Evolutionary conservation across 2,329 filamentous ascomycete species (phyloP).

Genomic region (Beauveria sp.): DNA sequence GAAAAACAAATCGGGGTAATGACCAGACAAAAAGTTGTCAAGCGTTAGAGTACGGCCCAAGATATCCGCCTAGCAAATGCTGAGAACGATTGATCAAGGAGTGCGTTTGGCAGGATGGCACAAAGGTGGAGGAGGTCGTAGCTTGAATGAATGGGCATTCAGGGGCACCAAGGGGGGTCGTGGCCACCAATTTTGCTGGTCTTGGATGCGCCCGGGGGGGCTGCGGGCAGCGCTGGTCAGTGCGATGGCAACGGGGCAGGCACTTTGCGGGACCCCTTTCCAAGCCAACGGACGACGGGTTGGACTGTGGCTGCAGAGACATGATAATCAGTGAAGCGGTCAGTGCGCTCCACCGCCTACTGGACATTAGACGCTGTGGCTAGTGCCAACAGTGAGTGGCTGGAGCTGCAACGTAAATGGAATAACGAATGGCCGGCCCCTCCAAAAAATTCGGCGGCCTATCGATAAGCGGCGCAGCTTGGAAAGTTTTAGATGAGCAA

Average conservation of each 20-base stretch:
- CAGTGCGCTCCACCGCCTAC: conserved; percentile 15
- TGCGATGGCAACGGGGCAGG: conserved; percentile 13
- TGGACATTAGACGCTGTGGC: not conserved
- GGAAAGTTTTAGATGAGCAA: conserved; percentile 22
- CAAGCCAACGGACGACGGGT: conserved; percentile 9
- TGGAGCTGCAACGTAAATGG: conserved; percentile 17
- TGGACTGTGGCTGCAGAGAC: not conserved
- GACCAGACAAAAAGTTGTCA: conserved; percentile 1
- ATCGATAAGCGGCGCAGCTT: conserved; percentile 28
- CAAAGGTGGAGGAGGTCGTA: conserved; percentile 12
- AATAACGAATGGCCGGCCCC: conserved; percentile 28
- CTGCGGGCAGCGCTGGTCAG: conserved; percentile 13
- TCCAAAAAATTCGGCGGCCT: conserved; percentile 22
- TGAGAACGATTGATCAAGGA: conserved; percentile 12
- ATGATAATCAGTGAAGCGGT: conserved; percentile 6
- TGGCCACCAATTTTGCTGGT: conserved; percentile 14
- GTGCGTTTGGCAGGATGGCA: conserved; percentile 10
- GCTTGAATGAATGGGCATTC: conserved; percentile 11
- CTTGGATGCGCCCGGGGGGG: conserved; percentile 12
- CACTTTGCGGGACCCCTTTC: conserved; percentile 12
- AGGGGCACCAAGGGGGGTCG: conserved; percentile 13
- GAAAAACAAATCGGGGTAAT: not conserved
- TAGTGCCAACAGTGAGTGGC: conserved; percentile 11
- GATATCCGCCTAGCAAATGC: conserved; percentile 9
- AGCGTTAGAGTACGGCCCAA: conserved; percentile 9